These are phyloP conservation scores for Raphanus raphanistrum DNA, from an alignment of 345 rosid genomes.

Conservation along the genomic window DNA sequence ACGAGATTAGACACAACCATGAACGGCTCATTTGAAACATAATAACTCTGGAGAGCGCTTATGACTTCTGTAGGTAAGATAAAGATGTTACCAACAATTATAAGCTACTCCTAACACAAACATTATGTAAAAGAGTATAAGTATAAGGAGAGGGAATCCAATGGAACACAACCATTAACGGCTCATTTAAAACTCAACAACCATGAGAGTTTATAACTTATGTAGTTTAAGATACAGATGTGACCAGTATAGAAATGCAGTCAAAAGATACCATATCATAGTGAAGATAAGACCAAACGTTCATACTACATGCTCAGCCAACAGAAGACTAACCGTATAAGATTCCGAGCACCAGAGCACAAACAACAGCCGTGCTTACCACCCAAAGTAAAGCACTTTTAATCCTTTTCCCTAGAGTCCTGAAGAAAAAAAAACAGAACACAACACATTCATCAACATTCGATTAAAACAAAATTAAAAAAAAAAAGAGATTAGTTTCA, in stretches of 20 bases:
- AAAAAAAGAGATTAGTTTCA: conserved; percentile 10
- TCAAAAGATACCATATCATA: background rate
- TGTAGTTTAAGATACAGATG: background rate
- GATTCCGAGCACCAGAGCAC: conserved; percentile 86
- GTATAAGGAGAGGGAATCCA: conserved; percentile 72
- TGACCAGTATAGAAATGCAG: conserved; percentile 4
- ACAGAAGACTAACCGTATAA: conserved; percentile 68
- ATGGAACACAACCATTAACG: background rate
- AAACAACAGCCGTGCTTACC: conserved; percentile 72
- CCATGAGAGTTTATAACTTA: background rate
- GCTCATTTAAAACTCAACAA: background rate
- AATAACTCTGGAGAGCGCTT: conserved; percentile 1
- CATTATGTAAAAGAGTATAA: conserved; percentile 30
- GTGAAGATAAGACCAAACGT: background rate
- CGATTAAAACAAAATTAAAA: background rate
- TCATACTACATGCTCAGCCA: background rate
- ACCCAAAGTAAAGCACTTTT: conserved; percentile 93
- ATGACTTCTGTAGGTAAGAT: background rate
- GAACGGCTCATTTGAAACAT: background rate
- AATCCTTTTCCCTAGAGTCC: conserved; percentile 83
- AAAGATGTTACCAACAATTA: conserved; percentile 74
- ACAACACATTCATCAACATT: too few species aligned
- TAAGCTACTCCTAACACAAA: conserved; percentile 24
- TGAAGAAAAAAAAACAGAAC: conserved; percentile 39
- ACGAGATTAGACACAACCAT: conserved; percentile 18